Base-by-base conservation (phyloP, 768 basidiomycete species). In the Rhodotorula kratochvilovae region DNA sequence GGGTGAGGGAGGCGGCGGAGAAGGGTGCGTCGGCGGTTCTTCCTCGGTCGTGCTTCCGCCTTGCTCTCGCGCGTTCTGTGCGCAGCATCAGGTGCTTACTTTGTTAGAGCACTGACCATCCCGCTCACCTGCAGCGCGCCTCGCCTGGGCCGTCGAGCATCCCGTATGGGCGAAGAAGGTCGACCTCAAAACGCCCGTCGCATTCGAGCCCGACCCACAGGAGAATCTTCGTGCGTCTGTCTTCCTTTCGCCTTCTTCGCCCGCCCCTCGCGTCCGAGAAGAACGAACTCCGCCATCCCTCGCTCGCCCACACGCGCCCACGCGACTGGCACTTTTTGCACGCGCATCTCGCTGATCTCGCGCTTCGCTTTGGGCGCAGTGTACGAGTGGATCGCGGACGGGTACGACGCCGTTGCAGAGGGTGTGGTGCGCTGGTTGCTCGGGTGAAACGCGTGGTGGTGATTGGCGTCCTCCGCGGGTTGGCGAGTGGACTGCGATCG, bases 81-180 rank as follows among this genome's bases (percentile, higher is more conserved):
- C 25, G 15, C 35, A 35, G 31, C 53, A 2, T 2, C 33, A 36
- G 35, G 8, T 3, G 36, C 21, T 7, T 39, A 39, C 25, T 2
- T 8, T 36, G 2, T 11, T 11, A 1, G 16, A 8, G 17, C 11
- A n/a, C 10, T 12, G 11, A 15, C 53, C 29, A 17, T 15, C 53
- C 5, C 45, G 19, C 29, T 16, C 8, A 13, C 15, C 10, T 15
- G 21, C 60, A 61, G 60, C 60, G 1, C 60, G 46, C 4, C 29
- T 15, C 8, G 11, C 0, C 1, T 61, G 60, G 60, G 60, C 60
- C 5, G n/a, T 1, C 3, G 60, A 46, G 31, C 29, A 61, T 23
- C 60, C 60, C 2, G 45, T 31, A 0, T 61, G 60, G 60, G 60
- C 60, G 8, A 33, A 61, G 60, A 61, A 61, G 60, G 60, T 61